Percentiles rank a stretch among this genome's conserved stretches.
Conservation (phyloP, 1,139 yeast genomes). For the Yamadazyma triangularis region DNA sequence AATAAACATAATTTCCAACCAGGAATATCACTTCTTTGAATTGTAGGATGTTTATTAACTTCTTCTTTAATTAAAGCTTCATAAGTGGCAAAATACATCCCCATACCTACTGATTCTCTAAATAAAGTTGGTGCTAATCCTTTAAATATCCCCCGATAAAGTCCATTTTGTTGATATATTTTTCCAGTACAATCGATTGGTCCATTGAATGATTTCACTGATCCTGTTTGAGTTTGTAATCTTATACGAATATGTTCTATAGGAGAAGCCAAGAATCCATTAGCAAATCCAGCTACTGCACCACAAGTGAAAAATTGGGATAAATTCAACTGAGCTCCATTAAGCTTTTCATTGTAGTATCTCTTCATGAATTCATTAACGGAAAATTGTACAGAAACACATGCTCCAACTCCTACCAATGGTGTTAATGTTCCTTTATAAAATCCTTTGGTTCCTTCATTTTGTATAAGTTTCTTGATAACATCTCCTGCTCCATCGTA, state of each 20-base stretch:
- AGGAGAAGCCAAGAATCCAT: constrained; percentile 83
- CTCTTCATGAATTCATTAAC: constrained; percentile 94
- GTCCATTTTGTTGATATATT: constrained; percentile 48
- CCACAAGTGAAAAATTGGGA: constrained; percentile 76
- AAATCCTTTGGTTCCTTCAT: constrained; percentile 78
- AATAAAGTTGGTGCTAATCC: constrained; percentile 77
- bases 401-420: constrained; percentile 88
- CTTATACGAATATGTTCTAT: constrained; percentile 92
- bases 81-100: constrained; percentile 82
- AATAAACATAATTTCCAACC: constrained; percentile 76
- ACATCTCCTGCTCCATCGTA: constrained; percentile 76
- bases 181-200: constrained; percentile 76
- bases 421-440: constrained; percentile 89
- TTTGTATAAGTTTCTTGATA: constrained; percentile 57
- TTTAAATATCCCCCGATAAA: constrained; percentile 56
- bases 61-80: constrained; percentile 78
- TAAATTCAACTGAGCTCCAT: constrained; percentile 40
- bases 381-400: constrained; percentile 77
- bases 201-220: constrained; percentile 52
- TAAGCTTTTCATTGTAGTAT: constrained; percentile 41
- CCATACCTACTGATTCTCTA: constrained; percentile 86
- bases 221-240: constrained; percentile 73
- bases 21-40: constrained; percentile 55
- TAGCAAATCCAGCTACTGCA: constrained; percentile 84
- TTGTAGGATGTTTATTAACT: constrained; percentile 26